Evolutionary conservation across 1,139 yeast genomes (phyloP).

Genomic region (Keqinozyma sinolaborantium): DNA sequence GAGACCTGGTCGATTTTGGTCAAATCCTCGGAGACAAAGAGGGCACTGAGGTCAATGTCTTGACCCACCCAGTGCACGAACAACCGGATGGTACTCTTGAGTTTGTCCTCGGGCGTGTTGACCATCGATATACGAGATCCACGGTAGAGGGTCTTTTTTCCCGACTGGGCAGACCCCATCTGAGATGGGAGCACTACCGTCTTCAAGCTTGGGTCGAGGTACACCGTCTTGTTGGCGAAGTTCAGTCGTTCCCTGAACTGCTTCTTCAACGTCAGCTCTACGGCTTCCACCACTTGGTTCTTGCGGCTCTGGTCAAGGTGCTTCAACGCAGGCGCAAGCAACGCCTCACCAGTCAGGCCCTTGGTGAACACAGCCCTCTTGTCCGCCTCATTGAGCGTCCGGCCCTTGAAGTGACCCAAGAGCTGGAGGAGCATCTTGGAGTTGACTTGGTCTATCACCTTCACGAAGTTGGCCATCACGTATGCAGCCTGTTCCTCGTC

Average conservation of each 20-base stretch:
- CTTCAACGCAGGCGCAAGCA: conserved; percentile 2
- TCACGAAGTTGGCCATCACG: conserved; percentile 1
- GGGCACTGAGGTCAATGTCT: conserved; percentile 8
- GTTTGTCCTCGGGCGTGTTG: conserved; percentile 3
- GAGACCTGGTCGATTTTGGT: conserved; percentile 1
- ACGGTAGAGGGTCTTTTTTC: conserved; percentile 6
- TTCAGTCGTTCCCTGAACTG: not conserved
- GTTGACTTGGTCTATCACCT: conserved; percentile 3
- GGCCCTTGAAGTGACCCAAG: conserved; percentile 8
- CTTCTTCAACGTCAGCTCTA: not conserved
- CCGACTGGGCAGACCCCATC: conserved; percentile 1
- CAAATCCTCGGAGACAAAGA: conserved; percentile 6
- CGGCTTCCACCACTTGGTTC: not conserved
- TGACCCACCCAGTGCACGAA: conserved; percentile 11
- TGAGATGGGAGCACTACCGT: not conserved
- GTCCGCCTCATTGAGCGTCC: conserved; percentile 1
- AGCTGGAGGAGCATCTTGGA: conserved; percentile 8
- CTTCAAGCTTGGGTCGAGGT: not conserved
- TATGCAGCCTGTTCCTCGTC: not conserved
- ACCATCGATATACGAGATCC: conserved; percentile 6
- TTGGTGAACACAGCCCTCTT: conserved; percentile 5
- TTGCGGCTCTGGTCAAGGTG: not conserved
- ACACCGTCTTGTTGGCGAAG: not conserved
- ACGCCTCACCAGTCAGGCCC: conserved; percentile 1
- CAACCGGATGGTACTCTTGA: conserved; percentile 6